These are phyloP conservation scores for Xylaria sp. DNA, from an alignment of 2,329 filamentous ascomycete species.

Conservation along the genomic window DNA sequence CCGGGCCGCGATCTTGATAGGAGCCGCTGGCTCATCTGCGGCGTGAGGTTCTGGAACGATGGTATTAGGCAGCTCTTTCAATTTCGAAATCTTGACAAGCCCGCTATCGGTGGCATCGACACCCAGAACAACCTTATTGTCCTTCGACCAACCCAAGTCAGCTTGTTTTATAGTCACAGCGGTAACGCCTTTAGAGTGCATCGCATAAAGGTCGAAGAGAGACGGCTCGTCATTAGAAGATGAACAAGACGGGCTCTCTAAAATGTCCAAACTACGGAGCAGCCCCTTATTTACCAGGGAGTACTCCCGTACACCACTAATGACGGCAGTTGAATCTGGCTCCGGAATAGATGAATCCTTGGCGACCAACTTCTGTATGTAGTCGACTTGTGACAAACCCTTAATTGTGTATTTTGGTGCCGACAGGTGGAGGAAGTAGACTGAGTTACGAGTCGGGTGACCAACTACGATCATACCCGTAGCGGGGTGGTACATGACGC, in stretches of 20 bases:
- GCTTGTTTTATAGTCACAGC: constrained; percentile 86
- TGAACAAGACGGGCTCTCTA: constrained; percentile 74
- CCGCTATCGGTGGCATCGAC: constrained; percentile 81
- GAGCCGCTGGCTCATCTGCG: constrained; percentile 53
- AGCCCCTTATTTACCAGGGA: constrained; percentile 88
- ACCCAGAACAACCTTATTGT: constrained; percentile 85
- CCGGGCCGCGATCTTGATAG: constrained; percentile 43
- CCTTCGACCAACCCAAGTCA: constrained; percentile 90
- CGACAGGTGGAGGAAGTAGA: constrained; percentile 96
- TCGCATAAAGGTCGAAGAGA: constrained; percentile 93
- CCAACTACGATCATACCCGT: constrained; percentile 95
- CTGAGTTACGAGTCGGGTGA: constrained; percentile 94
- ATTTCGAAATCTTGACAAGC: constrained; percentile 77
- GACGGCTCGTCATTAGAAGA: constrained; percentile 74
- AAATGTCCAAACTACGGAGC: constrained; percentile 88
- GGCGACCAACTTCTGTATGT: constrained; percentile 79
- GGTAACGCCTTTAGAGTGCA: constrained; percentile 98
- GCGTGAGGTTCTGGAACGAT: constrained; percentile 58
- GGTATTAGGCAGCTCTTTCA: constrained; percentile 64
- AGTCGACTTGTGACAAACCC: constrained; percentile 86
- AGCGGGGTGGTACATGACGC: constrained; percentile 89
- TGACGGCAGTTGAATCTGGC: constrained; percentile 94
- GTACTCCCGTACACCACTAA: constrained; percentile 96
- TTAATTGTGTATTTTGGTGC: constrained; percentile 90
- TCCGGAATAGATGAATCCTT: constrained; percentile 79